These are phyloP conservation scores for Aspergillus sparsus DNA, from an alignment of 495 filamentous ascomycete species.

Conservation along the genomic window DNA sequence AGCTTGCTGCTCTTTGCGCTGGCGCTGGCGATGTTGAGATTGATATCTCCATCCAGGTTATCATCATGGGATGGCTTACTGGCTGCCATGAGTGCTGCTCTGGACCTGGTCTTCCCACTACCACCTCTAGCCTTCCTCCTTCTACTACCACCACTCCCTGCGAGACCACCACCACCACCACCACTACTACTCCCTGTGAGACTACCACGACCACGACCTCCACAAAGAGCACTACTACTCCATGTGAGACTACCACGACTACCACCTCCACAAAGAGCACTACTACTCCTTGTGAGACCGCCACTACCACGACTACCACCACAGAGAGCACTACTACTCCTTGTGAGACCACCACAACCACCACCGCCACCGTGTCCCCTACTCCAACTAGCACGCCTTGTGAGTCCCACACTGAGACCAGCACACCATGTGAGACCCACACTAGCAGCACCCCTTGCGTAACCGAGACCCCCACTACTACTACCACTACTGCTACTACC, in stretches of 20 bases:
- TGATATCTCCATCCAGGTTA: conserved; percentile 28
- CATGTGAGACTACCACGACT: too few relatives aligned
- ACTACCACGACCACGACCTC: neutral
- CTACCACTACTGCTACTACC: conserved; percentile 17
- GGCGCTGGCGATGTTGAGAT: conserved; percentile 39
- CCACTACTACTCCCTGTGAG: conserved; percentile 9
- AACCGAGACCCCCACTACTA: conserved; percentile 14
- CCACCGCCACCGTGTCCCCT: conserved; percentile 7
- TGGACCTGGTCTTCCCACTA: conserved; percentile 23
- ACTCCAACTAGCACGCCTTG: conserved; percentile 8
- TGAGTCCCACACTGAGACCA: conserved; percentile 13
- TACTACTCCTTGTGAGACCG: too few relatives aligned
- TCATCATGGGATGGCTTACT: conserved; percentile 46
- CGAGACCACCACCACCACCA: conserved; percentile 13
- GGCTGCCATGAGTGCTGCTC: conserved; percentile 36
- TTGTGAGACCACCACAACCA: conserved; percentile 8
- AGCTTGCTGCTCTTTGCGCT: conserved; percentile 46
- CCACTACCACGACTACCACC: too few relatives aligned
- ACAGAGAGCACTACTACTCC: too few relatives aligned
- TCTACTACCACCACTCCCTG: conserved; percentile 14
- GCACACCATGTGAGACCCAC: conserved; percentile 10
- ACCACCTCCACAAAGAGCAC: too few relatives aligned
- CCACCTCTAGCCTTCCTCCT: conserved; percentile 24
- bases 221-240: too few relatives aligned
- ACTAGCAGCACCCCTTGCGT: conserved; percentile 14